Conservation (phyloP, 1,139 yeast species). For the Pichia norvegensis region DNA sequence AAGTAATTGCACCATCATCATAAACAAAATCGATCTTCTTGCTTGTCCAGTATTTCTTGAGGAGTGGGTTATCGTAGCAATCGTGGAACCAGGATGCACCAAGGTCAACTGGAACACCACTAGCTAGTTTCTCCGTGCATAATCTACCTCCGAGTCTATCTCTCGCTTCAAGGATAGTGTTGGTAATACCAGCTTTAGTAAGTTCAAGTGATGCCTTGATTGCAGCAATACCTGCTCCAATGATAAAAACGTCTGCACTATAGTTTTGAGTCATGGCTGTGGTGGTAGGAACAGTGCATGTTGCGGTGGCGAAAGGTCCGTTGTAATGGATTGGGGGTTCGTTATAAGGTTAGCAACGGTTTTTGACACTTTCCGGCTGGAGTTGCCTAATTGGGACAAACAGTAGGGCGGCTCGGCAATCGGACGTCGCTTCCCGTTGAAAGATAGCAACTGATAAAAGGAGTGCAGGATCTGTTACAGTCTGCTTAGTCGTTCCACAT, state of each 20-base stretch:
- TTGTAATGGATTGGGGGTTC: neutral
- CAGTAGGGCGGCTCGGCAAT: neutral
- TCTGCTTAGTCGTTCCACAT: no score
- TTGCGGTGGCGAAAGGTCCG: neutral
- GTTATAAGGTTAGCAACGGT: neutral
- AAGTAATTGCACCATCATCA: slow-evolving; percentile 38
- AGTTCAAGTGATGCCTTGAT: slow-evolving; percentile 40
- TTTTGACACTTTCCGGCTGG: neutral
- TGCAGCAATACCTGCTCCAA: slow-evolving; percentile 35
- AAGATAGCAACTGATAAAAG: neutral
- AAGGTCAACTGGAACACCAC: slow-evolving; percentile 41
- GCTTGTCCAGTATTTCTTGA: slow-evolving; percentile 41
- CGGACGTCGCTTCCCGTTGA: neutral
- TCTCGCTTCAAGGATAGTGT: slow-evolving; percentile 43
- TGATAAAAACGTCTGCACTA: slow-evolving; percentile 22
- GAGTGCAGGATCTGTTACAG: neutral
- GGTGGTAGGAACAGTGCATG: neutral
- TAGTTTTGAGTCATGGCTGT: neutral
- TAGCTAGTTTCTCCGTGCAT: slow-evolving; percentile 27
- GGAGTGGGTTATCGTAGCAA: slow-evolving; percentile 55
- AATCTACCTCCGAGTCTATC: slow-evolving; percentile 52
- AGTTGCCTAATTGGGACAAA: neutral
- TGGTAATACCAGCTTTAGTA: slow-evolving; percentile 30
- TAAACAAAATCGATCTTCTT: slow-evolving; percentile 32
- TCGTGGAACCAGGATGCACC: slow-evolving; percentile 95